Base-by-base conservation (phyloP, 164 flowering plant species). In the Brasenia schreberi region DNA sequence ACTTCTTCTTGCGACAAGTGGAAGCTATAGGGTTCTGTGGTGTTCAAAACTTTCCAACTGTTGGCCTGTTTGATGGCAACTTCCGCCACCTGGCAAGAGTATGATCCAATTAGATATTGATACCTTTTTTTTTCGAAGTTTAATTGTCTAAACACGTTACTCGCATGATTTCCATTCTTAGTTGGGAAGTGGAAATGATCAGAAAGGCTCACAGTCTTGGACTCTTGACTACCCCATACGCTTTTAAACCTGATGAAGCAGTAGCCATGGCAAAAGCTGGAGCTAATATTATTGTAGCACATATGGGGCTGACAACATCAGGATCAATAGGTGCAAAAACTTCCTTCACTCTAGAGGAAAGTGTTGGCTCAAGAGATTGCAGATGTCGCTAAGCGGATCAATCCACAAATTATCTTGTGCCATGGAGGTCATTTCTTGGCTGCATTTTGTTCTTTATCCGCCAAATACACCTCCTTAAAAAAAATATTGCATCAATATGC, bases 251-350 rank as follows among this genome's bases (percentile, higher is more conserved):
- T 77, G 82, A 81, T 62, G 98, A 94, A 84, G 92, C 95, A 64
- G 70, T 60, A 52, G 82, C 79, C 76, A 94, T 94, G 98, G 92
- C 97, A 59, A 84, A 89, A 82, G 96, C 86, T 69, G 98, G 98
- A 59, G 98, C 98, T 66, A 90, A 90, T 73, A 84, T 94, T 33
- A 76, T 94, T 49, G 98, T 94, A 65, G 98, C 98, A 1, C 98
- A 94, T 74, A 89, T 94, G 97, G 98, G 98, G 18, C 88, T 94
- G 52, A 94, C 98, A 17, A 89, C 95, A 23, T 77, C 97, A 68
- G 98, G 98, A 19, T 81, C 97, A 44, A 89, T 90, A 65, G 98
- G 98, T 69, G 98, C 98, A 66, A 86, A 87, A 77, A 90, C 97
- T 58, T 76, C 96, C 42, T 67, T 89, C 68, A 76, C 96, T 44